Base-by-base conservation (phyloP, 1,139 yeast species). In the Candida sojae region DNA sequence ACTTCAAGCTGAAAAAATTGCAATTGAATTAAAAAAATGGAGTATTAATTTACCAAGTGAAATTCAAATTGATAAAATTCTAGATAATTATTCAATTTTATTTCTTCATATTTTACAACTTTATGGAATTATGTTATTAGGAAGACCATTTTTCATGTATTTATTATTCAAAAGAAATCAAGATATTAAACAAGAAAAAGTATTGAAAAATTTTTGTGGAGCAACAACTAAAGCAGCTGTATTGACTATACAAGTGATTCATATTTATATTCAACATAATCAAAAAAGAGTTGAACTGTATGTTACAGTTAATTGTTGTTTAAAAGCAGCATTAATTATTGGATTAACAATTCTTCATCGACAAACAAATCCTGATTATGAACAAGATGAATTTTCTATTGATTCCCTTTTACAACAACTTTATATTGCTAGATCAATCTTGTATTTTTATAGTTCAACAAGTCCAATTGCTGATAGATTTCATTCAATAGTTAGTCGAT, bases 61-160 rank as follows among this genome's bases (percentile, higher is more conserved):
- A 9, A 36, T 54, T 7, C 57, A 54, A 43, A 56, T 71, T 35
- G 64, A 63, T 41, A 54, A 61, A 38, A 58, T 56, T 12, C n/a
- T 42, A 12, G 33, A 40, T 6, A 53, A 64, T 41, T 61, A 57
- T 40, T 57, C 64, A 26, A 54, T 68, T 3, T 56, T 73, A 26
- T 56, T 70, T 5, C 57, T 73, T 2, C 79, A 76, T 55, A 57
- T 73, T 23, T 62, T 67, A 3, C 74, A 75, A 48, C 57, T 75
- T 29, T 68, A 71, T 56, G 71, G 73, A 4, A 66, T 74, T 17
- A 66, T 73, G 46, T 54, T 75, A 29, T 59, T 76, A 13, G 63
- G 77, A 31, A 64, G 78, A 31, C 80, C 81, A 13, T 76, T 76
- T 51, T 71, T 73, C 57, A 68, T 73, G 57, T 70, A 52, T 42